Percentiles rank a stretch among this genome's conserved stretches.
These are phyloP conservation scores for Gigaspora rosea DNA, from an alignment of 192 early-diverging fungal species.

Conservation along the genomic window DNA sequence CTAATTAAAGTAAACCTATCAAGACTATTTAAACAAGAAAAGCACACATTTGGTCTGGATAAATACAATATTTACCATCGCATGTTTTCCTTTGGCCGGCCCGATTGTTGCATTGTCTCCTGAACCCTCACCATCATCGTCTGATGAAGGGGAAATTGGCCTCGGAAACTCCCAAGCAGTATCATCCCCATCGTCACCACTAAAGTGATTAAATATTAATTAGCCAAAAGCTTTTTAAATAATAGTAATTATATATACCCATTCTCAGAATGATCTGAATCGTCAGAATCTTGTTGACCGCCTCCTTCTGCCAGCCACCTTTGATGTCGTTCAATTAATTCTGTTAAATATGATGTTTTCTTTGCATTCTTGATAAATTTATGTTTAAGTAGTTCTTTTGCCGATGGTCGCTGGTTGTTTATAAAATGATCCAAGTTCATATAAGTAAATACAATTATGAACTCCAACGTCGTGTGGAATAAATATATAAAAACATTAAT, in stretches of 20 bases:
- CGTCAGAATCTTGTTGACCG: slow-evolving; percentile 44
- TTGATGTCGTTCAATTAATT: slow-evolving; percentile 83
- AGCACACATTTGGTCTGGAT: background rate
- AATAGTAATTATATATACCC: background rate
- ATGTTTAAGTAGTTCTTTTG: slow-evolving; percentile 87
- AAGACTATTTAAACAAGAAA: background rate
- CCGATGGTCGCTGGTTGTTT: slow-evolving; percentile 72
- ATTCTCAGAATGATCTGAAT: slow-evolving; percentile 35
- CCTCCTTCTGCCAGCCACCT: slow-evolving; percentile 67
- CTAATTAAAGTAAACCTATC: slow-evolving; percentile 14
- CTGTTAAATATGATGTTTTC: slow-evolving; percentile 82
- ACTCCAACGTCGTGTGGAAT: no score
- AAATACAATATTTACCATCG: slow-evolving; percentile 11
- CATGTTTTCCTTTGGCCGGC: slow-evolving; percentile 32
- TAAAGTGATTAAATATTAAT: slow-evolving; percentile 3
- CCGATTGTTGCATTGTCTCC: slow-evolving; percentile 25
- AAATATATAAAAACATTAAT: background rate
- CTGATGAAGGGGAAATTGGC: slow-evolving; percentile 32
- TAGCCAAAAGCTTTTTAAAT: background rate
- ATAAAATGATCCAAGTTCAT: background rate
- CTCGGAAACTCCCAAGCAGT: slow-evolving; percentile 58
- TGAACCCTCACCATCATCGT: background rate
- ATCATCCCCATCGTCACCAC: slow-evolving; percentile 42
- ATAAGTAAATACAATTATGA: background rate
- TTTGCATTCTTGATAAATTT: slow-evolving; percentile 82